Evolutionary conservation across 495 filamentous ascomycete genomes (phyloP), one percentile per base, ranked within the genome.

Genomic region (Xylaria sp.): DNA sequence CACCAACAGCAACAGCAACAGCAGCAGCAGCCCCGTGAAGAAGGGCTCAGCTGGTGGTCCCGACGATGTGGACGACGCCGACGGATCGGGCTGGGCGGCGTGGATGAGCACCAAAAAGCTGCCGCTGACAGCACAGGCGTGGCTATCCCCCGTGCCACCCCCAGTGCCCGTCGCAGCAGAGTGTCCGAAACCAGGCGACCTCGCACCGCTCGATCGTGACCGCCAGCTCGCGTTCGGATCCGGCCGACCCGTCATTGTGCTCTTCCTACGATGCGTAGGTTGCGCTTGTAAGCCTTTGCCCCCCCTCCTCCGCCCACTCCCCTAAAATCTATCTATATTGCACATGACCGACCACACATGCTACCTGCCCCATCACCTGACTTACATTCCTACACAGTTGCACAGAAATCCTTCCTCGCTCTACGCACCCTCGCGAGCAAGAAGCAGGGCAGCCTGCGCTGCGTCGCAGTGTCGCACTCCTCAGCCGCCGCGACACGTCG

Each of bases 251-350:
- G 77, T 79, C 3, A 73, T 88, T 12, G 76, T 89, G 5, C 80
- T 84, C 2, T 89, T 88, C 75, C 74, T 89, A 17, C 78, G 87
- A 31, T 88, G 87, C 70, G 86, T 87, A 40, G 87, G 86, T 35
- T 89, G 87, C 74, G 87, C 86, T 48, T 88, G 85, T 82, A 76
- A 58, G 77, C 63, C 37, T 31, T 40, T 35, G 19, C 50, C 70
- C 24, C 52, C 12, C 12, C 26, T 11, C 48, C 48, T 26, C 24
- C 11, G 21, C n/a, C n/a, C n/a, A n/a, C n/a, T n/a, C n/a, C n/a
- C n/a, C n/a, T n/a, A n/a, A n/a, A n/a, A n/a, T n/a, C n/a, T 5
- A 58, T 59, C 57, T n/a, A 21, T 59, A 37, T 35, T 59, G 4
- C 15, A 59, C 31, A 21, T 9, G 33, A 11, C 31, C 55, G 33